phyloP scores from a whole-genome alignment of 495 filamentous ascomycete species.

The Articulospora tetracladia region DNA sequence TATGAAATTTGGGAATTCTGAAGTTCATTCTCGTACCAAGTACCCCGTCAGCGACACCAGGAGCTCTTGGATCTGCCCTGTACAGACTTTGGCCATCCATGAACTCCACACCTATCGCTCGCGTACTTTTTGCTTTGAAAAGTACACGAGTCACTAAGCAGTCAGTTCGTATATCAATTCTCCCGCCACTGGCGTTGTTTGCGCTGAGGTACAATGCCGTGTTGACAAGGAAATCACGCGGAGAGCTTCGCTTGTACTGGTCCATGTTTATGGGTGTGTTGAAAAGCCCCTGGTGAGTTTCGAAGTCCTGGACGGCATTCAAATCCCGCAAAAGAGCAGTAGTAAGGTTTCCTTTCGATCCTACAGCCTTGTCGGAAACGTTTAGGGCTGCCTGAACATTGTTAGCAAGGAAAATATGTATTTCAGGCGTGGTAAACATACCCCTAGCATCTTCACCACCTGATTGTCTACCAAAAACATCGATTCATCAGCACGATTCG shows the following conservation, averaged over 20 bases:
- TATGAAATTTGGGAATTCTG: no score
- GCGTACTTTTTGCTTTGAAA: conserved; percentile 43
- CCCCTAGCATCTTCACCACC: conserved; percentile 46
- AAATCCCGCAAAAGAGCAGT: background rate
- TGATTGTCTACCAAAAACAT: conserved; percentile 46
- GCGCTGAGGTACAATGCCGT: background rate
- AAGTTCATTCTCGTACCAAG: conserved; percentile 12
- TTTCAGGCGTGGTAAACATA: background rate
- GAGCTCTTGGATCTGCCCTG: conserved; percentile 47
- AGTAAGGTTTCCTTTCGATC: background rate
- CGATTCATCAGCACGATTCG: conserved; percentile 48
- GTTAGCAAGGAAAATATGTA: background rate
- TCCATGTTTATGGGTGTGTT: background rate
- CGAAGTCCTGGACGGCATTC: background rate
- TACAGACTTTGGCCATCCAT: conserved; percentile 57
- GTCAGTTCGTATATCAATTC: conserved; percentile 57
- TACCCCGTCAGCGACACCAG: conserved; percentile 29
- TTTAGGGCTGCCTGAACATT: background rate
- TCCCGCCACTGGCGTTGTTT: conserved; percentile 39
- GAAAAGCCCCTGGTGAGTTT: background rate
- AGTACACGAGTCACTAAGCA: conserved; percentile 55
- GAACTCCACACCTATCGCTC: conserved; percentile 60
- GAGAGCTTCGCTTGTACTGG: background rate
- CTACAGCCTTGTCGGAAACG: background rate
- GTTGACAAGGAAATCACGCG: background rate